Evolutionary conservation across 306 rosid genomes (phyloP), one percentile per base, ranked within the genome.

Genomic region (Echinosophora koreensis): DNA sequence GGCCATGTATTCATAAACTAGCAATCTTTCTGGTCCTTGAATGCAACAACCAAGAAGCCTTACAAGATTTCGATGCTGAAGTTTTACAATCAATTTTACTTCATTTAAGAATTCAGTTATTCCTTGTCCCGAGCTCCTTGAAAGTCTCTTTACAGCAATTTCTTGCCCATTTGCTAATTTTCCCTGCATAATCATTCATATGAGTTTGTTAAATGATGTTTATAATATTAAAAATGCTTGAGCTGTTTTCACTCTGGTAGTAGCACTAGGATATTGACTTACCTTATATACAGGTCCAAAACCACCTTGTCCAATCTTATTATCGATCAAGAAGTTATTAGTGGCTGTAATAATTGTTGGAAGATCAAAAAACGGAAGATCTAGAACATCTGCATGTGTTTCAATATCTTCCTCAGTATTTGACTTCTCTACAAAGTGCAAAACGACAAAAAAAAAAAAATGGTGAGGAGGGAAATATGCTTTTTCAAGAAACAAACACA

Each of bases 321-420:
- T 83, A 9, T 68, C 22, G 1, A 54, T 3, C 4, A 80, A 78
- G n/a, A 83, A 78, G 59, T 79, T 54, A 55, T 52, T 22, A 17
- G 84, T 74, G 81, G 87, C 87, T 6, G 16, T 15, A 67, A 74
- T 55, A 39, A 83, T 74, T 62, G 56, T 74, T 34, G 84, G 22
- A 5, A 83, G 56, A 35, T 83, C 87, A 46, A 67, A 50, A 5
- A 66, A 27, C 32, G 83, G 87, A 16, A 83, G 77, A 34, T 84
- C 87, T 69, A 83, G 37, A 66, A 86, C 88, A 39, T 22, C 54
- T 65, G 15, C 15, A 7, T 42, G 49, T 42, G 4, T 42, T 42
- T 42, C 49, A 42, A 5, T 66, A n/a, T 50, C 0, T 2, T 42
- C 14, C 9, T 42, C 10, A 0, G 49, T 8, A 0, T 2, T 42